These are phyloP conservation scores for Xylaria sp. DNA, from an alignment of 2,329 filamentous ascomycete species.

Conservation along the genomic window DNA sequence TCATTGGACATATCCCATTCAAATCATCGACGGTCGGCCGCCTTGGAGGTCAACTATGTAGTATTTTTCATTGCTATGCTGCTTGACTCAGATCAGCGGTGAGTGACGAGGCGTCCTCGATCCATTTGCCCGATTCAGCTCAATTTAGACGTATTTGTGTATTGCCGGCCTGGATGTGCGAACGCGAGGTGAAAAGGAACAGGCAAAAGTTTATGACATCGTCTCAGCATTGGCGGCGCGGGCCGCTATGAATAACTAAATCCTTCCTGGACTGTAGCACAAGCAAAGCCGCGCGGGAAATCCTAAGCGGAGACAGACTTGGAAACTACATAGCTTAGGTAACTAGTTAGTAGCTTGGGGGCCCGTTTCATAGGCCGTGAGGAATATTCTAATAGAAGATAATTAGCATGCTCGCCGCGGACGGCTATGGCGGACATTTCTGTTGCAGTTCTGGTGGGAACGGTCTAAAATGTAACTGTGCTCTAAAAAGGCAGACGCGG, in stretches of 20 bases:
- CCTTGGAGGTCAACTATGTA: neutral
- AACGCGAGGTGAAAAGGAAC: neutral
- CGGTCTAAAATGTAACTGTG: neutral
- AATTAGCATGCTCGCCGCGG: neutral
- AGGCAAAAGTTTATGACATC: neutral
- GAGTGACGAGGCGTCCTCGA: neutral
- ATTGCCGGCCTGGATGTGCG: neutral
- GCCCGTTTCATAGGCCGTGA: neutral
- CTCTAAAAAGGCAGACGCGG: neutral
- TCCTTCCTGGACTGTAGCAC: neutral
- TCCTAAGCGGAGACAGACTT: neutral
- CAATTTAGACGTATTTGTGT: neutral
- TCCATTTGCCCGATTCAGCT: slow-evolving; percentile 16
- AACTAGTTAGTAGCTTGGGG: neutral
- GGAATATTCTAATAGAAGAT: slow-evolving; percentile 2
- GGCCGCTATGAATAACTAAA: slow-evolving; percentile 12
- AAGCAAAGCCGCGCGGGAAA: neutral
- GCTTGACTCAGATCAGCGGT: neutral
- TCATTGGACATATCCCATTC: slow-evolving; percentile 26
- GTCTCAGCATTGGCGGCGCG: slow-evolving; percentile 6
- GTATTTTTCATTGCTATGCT: neutral
- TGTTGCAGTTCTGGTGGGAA: neutral
- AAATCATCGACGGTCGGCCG: neutral
- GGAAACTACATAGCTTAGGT: too few species aligned
- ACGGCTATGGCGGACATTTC: neutral